Conservation (phyloP, 306 rosid species). For the Quercus engelmannii region DNA sequence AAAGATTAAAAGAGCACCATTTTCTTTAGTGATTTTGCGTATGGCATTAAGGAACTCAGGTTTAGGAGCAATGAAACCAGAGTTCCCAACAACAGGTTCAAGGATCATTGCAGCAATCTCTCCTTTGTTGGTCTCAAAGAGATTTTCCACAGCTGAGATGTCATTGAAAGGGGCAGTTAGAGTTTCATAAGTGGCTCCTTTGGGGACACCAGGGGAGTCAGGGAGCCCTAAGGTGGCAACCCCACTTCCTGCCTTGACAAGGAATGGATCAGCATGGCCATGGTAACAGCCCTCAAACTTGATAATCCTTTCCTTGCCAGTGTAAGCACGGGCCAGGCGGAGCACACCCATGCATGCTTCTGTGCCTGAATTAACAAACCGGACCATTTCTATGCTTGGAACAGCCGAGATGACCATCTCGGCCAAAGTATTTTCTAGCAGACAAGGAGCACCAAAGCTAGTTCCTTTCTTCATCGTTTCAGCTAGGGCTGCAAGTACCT, state of each 20-base stretch:
- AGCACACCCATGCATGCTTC: constrained; percentile 98
- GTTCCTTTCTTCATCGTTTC: constrained; percentile 98
- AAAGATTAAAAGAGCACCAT: constrained; percentile 69
- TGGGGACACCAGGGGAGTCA: constrained; percentile 97
- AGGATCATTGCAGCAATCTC: constrained; percentile 78
- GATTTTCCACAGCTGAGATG: constrained; percentile 61
- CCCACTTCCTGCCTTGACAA: constrained; percentile 97
- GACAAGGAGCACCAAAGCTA: constrained; percentile 98
- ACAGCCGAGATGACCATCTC: no score
- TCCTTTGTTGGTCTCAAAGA: constrained; percentile 63
- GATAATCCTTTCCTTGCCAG: constrained; percentile 65
- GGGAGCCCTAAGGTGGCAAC: constrained; percentile 98
- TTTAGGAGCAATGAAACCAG: constrained; percentile 79
- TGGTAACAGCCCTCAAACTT: constrained; percentile 99
- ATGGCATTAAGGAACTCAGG: constrained; percentile 65
- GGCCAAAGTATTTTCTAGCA: constrained; percentile 69
- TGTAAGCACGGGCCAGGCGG: constrained; percentile 86
- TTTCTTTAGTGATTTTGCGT: constrained; percentile 66
- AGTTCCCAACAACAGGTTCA: constrained; percentile 95
- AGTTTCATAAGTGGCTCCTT: constrained; percentile 82
- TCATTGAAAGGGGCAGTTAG: constrained; percentile 81
- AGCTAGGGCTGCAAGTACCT: constrained; percentile 91
- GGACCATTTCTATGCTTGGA: constrained; percentile 79
- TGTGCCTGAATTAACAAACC: constrained; percentile 94
- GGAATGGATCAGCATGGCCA: constrained; percentile 98